phyloP scores from a whole-genome alignment of 257 asterid species.

The Handroanthus guayacan region DNA sequence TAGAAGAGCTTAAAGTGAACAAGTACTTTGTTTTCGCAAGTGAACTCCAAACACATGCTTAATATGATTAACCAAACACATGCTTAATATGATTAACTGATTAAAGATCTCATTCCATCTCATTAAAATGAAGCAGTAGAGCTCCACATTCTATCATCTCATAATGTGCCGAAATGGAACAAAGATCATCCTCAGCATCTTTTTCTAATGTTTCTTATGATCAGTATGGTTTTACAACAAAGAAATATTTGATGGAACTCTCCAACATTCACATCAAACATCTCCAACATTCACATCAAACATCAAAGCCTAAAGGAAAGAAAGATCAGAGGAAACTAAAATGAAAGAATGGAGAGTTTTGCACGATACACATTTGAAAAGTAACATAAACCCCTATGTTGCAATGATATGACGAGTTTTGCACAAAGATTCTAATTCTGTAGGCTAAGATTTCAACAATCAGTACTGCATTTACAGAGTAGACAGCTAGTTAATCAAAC shows the following conservation, averaged over 20 bases:
- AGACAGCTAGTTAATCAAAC: constrained; percentile 11
- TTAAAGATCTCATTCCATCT: no score
- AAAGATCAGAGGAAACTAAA: not conserved
- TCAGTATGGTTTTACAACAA: not conserved
- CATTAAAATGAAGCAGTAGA: not conserved
- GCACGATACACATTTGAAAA: not conserved
- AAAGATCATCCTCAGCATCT: not conserved
- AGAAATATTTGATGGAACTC: not conserved
- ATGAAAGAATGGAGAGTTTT: not conserved
- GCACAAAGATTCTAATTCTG: not conserved
- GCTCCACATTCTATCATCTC: no score
- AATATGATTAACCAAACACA: no score
- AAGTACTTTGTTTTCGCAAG: not conserved
- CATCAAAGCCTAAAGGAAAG: not conserved
- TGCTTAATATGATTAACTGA: not conserved
- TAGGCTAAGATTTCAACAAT: not conserved
- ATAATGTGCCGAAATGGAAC: no score
- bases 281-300: not conserved
- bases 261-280: constrained; percentile 2
- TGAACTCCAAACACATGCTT: not conserved
- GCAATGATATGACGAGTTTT: not conserved
- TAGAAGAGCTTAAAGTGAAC: not conserved
- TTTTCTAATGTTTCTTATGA: not conserved
- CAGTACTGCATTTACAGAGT: constrained; percentile 7
- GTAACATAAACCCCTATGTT: not conserved